A percentile compares a stretch with the other conserved stretches of the same genome.
phyloP scores from a whole-genome alignment of 1,139 yeast genomes.

The Kodamaea sp. region DNA sequence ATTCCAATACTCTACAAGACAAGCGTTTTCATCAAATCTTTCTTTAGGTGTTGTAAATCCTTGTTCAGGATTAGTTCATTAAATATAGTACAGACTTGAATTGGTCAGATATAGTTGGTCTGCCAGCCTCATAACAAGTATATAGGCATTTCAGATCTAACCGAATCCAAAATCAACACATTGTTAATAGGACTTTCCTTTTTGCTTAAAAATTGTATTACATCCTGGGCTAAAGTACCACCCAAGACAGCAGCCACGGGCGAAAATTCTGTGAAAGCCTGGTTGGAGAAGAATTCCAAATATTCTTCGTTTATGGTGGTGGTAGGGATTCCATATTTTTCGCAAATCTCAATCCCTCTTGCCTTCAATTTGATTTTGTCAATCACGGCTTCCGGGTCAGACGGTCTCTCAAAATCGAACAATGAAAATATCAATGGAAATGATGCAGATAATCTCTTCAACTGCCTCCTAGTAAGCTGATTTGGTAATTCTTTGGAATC shows the following conservation, averaged over 20 bases:
- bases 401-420: constrained; percentile 39
- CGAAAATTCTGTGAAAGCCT: constrained; percentile 69
- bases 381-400: constrained; percentile 26
- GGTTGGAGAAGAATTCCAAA: constrained; percentile 43
- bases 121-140: constrained; percentile 42
- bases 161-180: constrained; percentile 73
- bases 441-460: constrained; percentile 57
- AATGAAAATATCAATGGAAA: constrained; percentile 64
- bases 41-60: too few relatives aligned
- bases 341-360: constrained; percentile 26
- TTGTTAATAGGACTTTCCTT: constrained; percentile 85
- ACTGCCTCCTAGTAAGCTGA: constrained; percentile 55
- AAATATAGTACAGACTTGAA: neutral
- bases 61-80: too few relatives aligned
- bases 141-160: constrained; percentile 73
- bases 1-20: neutral
- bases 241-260: constrained; percentile 91
- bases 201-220: constrained; percentile 75
- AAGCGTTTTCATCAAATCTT: too few relatives aligned
- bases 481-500: constrained; percentile 40
- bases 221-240: constrained; percentile 88
- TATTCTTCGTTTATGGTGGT: constrained; percentile 40
- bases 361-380: constrained; percentile 34
- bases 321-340: constrained; percentile 36
- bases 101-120: neutral